phyloP scores from a whole-genome alignment of 2,329 filamentous ascomycete genomes.

The Tolypocladium ophioglossoides region DNA sequence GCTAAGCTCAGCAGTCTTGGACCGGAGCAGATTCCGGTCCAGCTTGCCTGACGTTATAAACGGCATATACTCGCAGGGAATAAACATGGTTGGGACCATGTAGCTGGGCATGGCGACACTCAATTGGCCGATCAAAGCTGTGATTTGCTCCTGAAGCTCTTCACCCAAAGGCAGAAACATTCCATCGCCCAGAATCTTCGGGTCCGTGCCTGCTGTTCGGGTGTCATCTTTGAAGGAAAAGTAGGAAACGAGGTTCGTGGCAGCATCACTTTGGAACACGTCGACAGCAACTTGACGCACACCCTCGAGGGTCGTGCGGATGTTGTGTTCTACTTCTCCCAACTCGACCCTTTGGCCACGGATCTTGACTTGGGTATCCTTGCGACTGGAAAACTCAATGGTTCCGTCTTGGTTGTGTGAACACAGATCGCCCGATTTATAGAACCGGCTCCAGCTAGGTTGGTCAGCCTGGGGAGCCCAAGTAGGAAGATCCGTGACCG shows the following conservation, averaged over 20 bases:
- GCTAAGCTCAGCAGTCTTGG: neutral
- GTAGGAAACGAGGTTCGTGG: too few relatives aligned
- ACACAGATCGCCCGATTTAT: slow-evolving; percentile 10
- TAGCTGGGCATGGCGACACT: slow-evolving; percentile 1
- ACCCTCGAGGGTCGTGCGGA: neutral
- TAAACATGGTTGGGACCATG: slow-evolving; percentile 6
- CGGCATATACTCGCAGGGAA: slow-evolving; percentile 3
- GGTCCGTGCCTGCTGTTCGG: too few relatives aligned
- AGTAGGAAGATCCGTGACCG: too few relatives aligned
- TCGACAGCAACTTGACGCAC: neutral
- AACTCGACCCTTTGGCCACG: slow-evolving; percentile 9
- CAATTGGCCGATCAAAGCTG: neutral
- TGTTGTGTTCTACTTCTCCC: slow-evolving; percentile 6
- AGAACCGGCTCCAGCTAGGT: slow-evolving; percentile 2
- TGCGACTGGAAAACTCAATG: slow-evolving; percentile 5
- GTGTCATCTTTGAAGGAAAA: too few relatives aligned
- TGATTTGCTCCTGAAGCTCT: too few relatives aligned
- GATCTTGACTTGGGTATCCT: slow-evolving; percentile 8
- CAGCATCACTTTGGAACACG: neutral
- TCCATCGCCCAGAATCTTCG: too few relatives aligned
- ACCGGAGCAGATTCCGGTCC: neutral
- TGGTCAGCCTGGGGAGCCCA: too few relatives aligned
- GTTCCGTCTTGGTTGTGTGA: slow-evolving; percentile 6
- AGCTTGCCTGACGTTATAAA: slow-evolving; percentile 5
- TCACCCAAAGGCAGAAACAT: too few relatives aligned